Conservation (phyloP, 495 filamentous ascomycete species). For the Penicillium paxilli region DNA sequence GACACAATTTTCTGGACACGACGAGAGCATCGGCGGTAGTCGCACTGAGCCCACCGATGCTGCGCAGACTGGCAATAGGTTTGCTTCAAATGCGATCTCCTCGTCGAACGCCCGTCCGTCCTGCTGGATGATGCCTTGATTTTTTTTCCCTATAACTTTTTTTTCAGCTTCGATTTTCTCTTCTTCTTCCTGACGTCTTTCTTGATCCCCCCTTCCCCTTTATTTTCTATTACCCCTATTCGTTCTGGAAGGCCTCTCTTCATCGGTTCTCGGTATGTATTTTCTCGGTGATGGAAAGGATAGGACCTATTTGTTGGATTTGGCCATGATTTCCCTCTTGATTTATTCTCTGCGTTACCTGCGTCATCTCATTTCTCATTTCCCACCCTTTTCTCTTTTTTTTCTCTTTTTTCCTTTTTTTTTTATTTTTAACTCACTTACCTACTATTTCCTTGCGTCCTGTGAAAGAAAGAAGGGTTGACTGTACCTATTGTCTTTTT, state of each 20-base stretch:
- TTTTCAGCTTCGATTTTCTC: slow-evolving; percentile 16
- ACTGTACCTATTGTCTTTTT: slow-evolving; percentile 35
- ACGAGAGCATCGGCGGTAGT: slow-evolving; percentile 15
- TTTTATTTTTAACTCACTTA: neutral
- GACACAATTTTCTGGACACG: slow-evolving; percentile 27
- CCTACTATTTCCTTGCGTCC: slow-evolving; percentile 19
- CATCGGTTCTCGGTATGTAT: slow-evolving; percentile 42
- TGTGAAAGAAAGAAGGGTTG: slow-evolving; percentile 27
- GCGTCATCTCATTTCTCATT: slow-evolving; percentile 25
- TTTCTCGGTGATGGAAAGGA: slow-evolving; percentile 34
- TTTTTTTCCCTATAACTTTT: slow-evolving; percentile 29
- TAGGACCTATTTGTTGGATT: slow-evolving; percentile 34
- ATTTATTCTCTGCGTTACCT: slow-evolving; percentile 18
- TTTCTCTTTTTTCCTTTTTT: neutral
- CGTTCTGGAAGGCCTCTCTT: slow-evolving; percentile 30
- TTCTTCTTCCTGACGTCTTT: slow-evolving; percentile 15
- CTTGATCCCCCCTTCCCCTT: slow-evolving; percentile 16
- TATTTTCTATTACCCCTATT: slow-evolving; percentile 25
- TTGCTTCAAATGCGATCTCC: slow-evolving; percentile 5
- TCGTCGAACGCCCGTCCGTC: slow-evolving; percentile 10
- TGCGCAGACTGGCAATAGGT: neutral
- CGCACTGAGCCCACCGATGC: neutral
- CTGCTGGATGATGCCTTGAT: slow-evolving; percentile 26
- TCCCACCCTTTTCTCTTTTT: slow-evolving; percentile 10
- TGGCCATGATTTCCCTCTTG: slow-evolving; percentile 32